Evolutionary conservation across 352 stramenopile genomes (phyloP).

Genomic region (Globisporangium recalcitrans): DNA sequence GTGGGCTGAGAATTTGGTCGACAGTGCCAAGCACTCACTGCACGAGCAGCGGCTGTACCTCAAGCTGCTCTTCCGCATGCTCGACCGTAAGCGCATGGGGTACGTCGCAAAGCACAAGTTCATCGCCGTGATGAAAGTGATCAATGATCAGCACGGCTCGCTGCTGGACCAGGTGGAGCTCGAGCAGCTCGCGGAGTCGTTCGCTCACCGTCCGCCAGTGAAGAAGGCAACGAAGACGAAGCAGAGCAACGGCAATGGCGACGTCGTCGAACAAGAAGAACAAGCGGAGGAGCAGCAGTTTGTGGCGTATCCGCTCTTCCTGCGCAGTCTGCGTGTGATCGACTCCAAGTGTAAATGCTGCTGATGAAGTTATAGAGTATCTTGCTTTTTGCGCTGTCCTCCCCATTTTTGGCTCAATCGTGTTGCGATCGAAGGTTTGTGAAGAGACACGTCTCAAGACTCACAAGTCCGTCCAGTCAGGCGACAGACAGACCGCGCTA

Average conservation of each 20-base stretch:
- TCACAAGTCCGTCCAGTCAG: background rate
- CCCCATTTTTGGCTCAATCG: background rate
- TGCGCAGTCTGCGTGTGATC: constrained; percentile 65
- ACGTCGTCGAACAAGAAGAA: constrained; percentile 17
- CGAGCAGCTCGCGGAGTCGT: constrained; percentile 62
- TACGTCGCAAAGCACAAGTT: constrained; percentile 69
- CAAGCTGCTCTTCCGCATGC: constrained; percentile 74
- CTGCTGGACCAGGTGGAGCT: constrained; percentile 55
- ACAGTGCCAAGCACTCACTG: constrained; percentile 65
- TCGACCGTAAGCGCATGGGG: constrained; percentile 62
- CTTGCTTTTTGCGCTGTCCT: background rate
- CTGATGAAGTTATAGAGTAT: constrained; percentile 19
- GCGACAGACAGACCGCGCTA: background rate
- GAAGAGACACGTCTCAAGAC: constrained; percentile 2
- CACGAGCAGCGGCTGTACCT: constrained; percentile 79
- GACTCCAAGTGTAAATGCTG: constrained; percentile 26
- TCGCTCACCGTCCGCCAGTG: constrained; percentile 22
- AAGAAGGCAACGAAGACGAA: constrained; percentile 25
- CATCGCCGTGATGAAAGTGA: constrained; percentile 63
- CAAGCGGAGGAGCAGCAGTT: constrained; percentile 17
- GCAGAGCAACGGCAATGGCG: background rate
- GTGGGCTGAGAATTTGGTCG: constrained; percentile 65
- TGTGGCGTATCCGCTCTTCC: constrained; percentile 68
- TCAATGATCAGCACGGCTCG: constrained; percentile 65
- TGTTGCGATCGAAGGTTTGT: background rate